phyloP scores from a whole-genome alignment of 371 early-diverging fungal genomes.

The Nematocida sp. region DNA sequence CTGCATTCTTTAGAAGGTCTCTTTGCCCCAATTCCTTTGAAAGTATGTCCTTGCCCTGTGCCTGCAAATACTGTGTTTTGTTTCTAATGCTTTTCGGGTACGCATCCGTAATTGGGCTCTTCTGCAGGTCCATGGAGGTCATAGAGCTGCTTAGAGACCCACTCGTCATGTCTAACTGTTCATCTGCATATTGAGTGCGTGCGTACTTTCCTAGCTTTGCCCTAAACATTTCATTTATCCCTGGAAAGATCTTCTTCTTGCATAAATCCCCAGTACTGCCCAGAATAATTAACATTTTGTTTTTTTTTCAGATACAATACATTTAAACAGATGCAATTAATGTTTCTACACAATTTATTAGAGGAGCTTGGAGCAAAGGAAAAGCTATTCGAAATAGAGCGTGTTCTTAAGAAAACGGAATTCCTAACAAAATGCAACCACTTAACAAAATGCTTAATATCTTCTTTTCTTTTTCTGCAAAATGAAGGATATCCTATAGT shows the following conservation, averaged over 20 bases:
- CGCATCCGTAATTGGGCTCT: slow-evolving; percentile 47
- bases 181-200: background rate
- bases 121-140: slow-evolving; percentile 4
- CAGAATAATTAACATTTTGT: slow-evolving; percentile 61
- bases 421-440: background rate
- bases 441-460: background rate
- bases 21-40: slow-evolving; percentile 69
- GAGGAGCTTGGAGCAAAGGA: background rate
- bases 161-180: slow-evolving; percentile 12
- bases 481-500: slow-evolving; percentile 20
- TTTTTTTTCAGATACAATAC: too few relatives aligned
- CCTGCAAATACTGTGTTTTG: slow-evolving; percentile 3
- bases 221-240: slow-evolving; percentile 69
- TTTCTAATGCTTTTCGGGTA: slow-evolving; percentile 6
- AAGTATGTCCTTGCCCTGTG: slow-evolving; percentile 70
- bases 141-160: slow-evolving; percentile 45
- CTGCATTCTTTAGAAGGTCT: slow-evolving; percentile 33
- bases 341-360: background rate
- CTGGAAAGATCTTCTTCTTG: slow-evolving; percentile 85
- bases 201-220: slow-evolving; percentile 4
- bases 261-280: slow-evolving; percentile 68
- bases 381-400: background rate
- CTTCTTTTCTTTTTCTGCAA: background rate
- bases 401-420: background rate
- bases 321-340: background rate